phyloP scores from a whole-genome alignment of 202 grass and related monocot species.

The Carex arenaria region DNA sequence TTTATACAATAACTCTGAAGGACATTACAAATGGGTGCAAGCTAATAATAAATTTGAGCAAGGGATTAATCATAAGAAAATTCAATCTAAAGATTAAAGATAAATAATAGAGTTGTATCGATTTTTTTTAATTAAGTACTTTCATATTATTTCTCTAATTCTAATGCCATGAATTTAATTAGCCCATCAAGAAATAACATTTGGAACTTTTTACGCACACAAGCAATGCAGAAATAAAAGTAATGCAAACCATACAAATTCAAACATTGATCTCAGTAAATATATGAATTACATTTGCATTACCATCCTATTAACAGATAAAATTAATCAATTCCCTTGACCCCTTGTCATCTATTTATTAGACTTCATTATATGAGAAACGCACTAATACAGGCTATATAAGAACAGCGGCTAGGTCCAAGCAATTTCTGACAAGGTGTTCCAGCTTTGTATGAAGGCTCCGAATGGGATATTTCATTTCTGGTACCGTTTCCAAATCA shows the following conservation, averaged over 20 bases:
- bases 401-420: slow-evolving; percentile 42
- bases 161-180: background rate
- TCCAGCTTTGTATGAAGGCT: slow-evolving; percentile 30
- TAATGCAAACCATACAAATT: background rate
- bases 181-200: background rate
- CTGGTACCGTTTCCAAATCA: slow-evolving; percentile 44
- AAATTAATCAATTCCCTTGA: background rate
- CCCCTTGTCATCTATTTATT: background rate
- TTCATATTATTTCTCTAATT: background rate
- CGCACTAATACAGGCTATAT: background rate
- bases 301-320: background rate
- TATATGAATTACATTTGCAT: background rate
- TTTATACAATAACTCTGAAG: background rate
- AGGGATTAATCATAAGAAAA: background rate
- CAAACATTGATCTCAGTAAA: background rate
- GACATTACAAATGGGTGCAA: background rate
- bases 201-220: background rate
- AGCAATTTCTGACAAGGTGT: slow-evolving; percentile 57
- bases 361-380: background rate
- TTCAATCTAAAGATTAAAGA: background rate
- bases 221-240: background rate
- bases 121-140: background rate
- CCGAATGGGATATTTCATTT: slow-evolving; percentile 32
- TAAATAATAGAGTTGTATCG: background rate
- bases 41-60: background rate